A percentile compares a stretch with the other conserved stretches of the same genome.
Evolutionary conservation across 129 eudicot genomes (phyloP).

Genomic region (Flaveria ramosissima): DNA sequence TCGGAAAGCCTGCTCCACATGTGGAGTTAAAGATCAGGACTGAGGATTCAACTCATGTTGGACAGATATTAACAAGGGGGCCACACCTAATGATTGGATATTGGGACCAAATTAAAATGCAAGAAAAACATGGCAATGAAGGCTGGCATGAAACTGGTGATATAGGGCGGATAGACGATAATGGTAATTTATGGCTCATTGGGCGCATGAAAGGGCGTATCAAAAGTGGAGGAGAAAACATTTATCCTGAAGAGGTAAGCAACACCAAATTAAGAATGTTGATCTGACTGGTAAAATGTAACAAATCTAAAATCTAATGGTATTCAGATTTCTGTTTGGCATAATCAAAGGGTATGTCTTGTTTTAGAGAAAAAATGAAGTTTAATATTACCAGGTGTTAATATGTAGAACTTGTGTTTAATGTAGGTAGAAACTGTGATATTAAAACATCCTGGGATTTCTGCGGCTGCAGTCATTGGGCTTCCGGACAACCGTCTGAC

Average conservation of each 20-base stretch:
- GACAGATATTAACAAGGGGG: conserved; percentile 79
- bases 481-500: conserved; percentile 65
- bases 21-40: conserved; percentile 58
- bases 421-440: conserved; percentile 67
- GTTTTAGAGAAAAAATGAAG: background rate
- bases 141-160: conserved; percentile 97
- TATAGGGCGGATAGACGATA: conserved; percentile 68
- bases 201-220: conserved; percentile 87
- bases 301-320: background rate
- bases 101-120: conserved; percentile 56
- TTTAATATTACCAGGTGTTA: background rate
- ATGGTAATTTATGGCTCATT: conserved; percentile 84
- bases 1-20: conserved; percentile 93
- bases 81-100: conserved; percentile 84
- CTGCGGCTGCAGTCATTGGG: conserved; percentile 56
- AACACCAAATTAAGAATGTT: background rate
- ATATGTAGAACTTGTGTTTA: background rate
- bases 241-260: conserved; percentile 90
- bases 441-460: conserved; percentile 77
- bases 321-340: background rate
- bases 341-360: conserved; percentile 14
- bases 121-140: conserved; percentile 26
- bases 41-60: conserved; percentile 44
- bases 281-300: background rate
- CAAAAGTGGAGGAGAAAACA: conserved; percentile 92